Evolutionary conservation across 164 flowering plant genomes (phyloP), one percentile per base, ranked within the genome.

Genomic region (Taxillus chinensis): DNA sequence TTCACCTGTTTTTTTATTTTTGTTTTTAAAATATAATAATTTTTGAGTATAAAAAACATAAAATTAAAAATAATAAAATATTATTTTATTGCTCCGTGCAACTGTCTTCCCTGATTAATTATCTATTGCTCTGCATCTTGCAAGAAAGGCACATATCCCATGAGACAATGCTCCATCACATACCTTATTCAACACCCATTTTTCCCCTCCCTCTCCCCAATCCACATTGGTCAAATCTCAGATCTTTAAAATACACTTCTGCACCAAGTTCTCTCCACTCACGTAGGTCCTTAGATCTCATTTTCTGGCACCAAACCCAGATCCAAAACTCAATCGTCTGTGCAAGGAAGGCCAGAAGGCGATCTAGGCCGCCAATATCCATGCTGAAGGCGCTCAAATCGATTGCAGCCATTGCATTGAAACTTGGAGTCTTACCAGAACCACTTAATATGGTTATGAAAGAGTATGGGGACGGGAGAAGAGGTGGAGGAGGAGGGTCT

Each of bases 381-480:
- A 48, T 39, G 2, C 68, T 49, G 51, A 3, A 68, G 3, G 16
- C 77, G 17, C 60, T 80, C 39, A 45, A 75, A 52, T 67, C 70
- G 61, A 67, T 78, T 5, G 63, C 74, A 11, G n/a, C 64, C 56
- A 14, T 80, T 48, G 83, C 81, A 0, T 70, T 80, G 4, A 73
- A 73, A 57, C 65, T 77, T 61, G 75, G 68, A 62, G n/a, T 84
- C 12, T 59, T 84, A 41, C 89, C 92, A 0, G 82, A 71, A 40
- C 87, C 89, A 9, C 55, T 81, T 27, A 74, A 79, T 68, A 49
- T 68, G 41, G 45, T 86, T 8, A 7, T 79, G n/a, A 70, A 57
- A 41, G 83, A 80, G 61, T 62, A 73, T 7, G 62, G 65, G 5
- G 75, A 75, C 0, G 70, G 65, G 0, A 69, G 65, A 5, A 65